Base-by-base conservation (phyloP, 805 yeast species). In the Yarrowia hollandica region DNA sequence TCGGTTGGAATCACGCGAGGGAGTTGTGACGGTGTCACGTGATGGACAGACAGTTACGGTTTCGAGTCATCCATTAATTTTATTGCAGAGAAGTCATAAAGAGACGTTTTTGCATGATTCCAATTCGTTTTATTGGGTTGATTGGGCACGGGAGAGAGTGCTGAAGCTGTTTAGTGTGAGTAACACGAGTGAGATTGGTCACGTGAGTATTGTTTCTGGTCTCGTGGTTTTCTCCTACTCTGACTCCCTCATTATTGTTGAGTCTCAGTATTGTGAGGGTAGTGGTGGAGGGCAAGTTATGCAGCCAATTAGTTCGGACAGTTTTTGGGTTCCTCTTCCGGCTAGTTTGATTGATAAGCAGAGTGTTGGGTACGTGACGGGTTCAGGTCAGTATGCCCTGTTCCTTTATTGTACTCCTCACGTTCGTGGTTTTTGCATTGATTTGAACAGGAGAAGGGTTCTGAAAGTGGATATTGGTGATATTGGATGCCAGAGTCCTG, bases 81-180 rank as follows among this genome's bases (percentile, higher is more conserved):
- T 41, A 15, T 33, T 41, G 11, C 48, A 41, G 33, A 25, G 48
- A 4, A 41, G 14, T 22, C 25, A 25, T 1, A 41, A 26, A 14
- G 33, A 41, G 33, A 41, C 48, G 4, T 41, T 41, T 41, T 25
- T 41, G 48, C 48, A 41, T 25, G 48, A 41, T 14, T 14, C 22
- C 5, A 23, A 41, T 9, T 12, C 48, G 10, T 5, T 41, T 7
- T 41, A 41, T 10, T 41, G 48, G 48, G 48, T 41, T 6, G 48
- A 41, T 11, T 41, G 48, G 48, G 16, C 25, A 3, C 14, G 33
- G 18, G 48, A 41, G 16, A 19, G 48, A 23, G 16, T 41, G 6
- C 12, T 41, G 33, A 26, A 11, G 8, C 48, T 41, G n/a, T 16
- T 41, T 12, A 7, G 2, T 6, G 31, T n/a, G 4, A 21, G 7